Evolutionary conservation across 1,284 basidiomycete genomes (phyloP), one percentile per base, ranked within the genome.

Genomic region (Ganoderma meredithae): DNA sequence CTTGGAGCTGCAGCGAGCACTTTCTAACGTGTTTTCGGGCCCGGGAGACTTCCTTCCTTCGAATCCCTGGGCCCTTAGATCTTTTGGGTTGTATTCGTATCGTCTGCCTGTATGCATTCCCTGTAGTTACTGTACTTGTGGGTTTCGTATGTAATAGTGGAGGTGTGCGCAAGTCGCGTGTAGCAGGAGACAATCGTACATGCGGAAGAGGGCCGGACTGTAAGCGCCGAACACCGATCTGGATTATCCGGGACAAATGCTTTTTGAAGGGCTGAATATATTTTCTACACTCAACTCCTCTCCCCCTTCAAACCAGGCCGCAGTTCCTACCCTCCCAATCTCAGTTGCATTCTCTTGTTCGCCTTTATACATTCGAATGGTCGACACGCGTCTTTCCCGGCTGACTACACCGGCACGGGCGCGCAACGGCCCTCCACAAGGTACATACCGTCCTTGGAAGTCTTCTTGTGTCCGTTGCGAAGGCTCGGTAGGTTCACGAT

Each of bases 1-100:
- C 80, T 99, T 41, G 95, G 95, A 40, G 87, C 90, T 64, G 88
- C 90, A 33, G 69, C 72, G 8, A 71, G 58, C 31, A 65, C 69
- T 1, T 72, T 58, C 36, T 58, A 17, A 58, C 47, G 22, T 39
- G 1, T 53, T 39, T 25, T 19, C 25, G 1, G 19, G 2, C 25
- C 22, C 44, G 31, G 3, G 33, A 19, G 19, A 22, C n/a, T 19
- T 44, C 15, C 15, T 22, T 47, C 36, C 36, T 36, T 36, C 36
- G 36, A 47, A 22, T 47, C 44, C 47, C 47, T 25, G 8, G 58
- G 3, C 44, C 39, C 5, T 36, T 19, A 60, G 43, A 44, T 49
- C 25, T 49, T 62, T 44, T 9, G 41, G 33, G 52, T 55, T 55
- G 52, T 55, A 55, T 55, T 31, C 27, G 27, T 55, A 27, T 55